phyloP scores from a whole-genome alignment of 2,329 filamentous ascomycete genomes.

The Didymella glomerata region DNA sequence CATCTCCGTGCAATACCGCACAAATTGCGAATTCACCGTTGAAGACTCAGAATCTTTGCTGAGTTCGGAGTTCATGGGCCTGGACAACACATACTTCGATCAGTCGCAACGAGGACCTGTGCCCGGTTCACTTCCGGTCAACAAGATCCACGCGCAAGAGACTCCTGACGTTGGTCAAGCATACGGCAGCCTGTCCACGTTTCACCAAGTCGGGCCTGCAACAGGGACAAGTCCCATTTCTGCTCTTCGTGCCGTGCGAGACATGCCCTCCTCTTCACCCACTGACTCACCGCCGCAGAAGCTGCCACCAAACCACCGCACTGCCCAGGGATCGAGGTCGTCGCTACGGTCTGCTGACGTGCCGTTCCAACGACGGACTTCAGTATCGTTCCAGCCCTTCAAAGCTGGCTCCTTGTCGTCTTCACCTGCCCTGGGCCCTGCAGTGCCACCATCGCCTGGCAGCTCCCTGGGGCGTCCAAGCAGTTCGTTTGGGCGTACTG shows the following conservation, averaged over 20 bases:
- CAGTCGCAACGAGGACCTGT: constrained; percentile 68
- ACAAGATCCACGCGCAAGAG: constrained; percentile 59
- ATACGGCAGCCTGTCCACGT: constrained; percentile 90
- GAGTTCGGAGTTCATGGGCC: constrained; percentile 91
- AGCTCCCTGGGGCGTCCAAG: constrained; percentile 38
- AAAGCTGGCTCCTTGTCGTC: constrained; percentile 95
- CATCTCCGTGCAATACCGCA: constrained; percentile 83
- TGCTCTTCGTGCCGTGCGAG: constrained; percentile 75
- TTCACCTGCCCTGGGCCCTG: constrained; percentile 71
- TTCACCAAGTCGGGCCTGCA: constrained; percentile 77
- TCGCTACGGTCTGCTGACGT: constrained; percentile 61
- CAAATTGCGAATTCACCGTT: constrained; percentile 87
- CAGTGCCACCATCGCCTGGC: constrained; percentile 60
- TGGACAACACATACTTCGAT: constrained; percentile 86
- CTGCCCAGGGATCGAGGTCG: constrained; percentile 58
- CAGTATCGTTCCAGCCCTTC: constrained; percentile 92
- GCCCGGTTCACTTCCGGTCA: constrained; percentile 77
- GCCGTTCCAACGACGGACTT: constrained; percentile 72
- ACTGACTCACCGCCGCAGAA: constrained; percentile 61
- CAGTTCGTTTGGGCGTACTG: constrained; percentile 33
- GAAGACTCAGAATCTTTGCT: constrained; percentile 90
- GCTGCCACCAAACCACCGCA: constrained; percentile 56
- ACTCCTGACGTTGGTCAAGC: constrained; percentile 74
- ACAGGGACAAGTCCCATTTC: constrained; percentile 87
- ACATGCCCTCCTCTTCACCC: constrained; percentile 61